Evolutionary conservation across 2,329 filamentous ascomycete species (phyloP), one percentile per base, ranked within the genome.

Genomic region (Ophiosphaerella herpotricha): DNA sequence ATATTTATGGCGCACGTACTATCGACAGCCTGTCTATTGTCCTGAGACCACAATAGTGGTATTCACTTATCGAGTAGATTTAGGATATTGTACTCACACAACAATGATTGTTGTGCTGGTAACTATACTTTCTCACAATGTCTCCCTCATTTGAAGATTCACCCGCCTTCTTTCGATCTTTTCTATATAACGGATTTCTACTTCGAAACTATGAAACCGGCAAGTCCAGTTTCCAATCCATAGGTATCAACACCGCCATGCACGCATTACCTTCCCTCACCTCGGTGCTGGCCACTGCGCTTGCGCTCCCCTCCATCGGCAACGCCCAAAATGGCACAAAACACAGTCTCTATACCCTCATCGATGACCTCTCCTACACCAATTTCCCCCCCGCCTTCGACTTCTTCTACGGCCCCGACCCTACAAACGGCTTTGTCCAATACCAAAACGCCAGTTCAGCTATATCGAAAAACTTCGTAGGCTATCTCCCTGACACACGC

Each of bases 331-430:
- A 35, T 12, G 26, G 23, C 18, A 41, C 13, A 36, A 29, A 29
- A 8, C 26, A 29, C 11, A 11, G 26, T 29, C 26, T 8, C 26
- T 71, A 70, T 49, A 53, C 46, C 2, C 59, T 69, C 21, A 62
- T 58, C 5, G 57, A 64, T 42, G 64, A 70, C 46, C 58, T 69
- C 6, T 60, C 60, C 8, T 60, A 65, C 53, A 53, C 54, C n/a
- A 67, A 67, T 43, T 71, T 73, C 58, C 71, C 72, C 54, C 21
- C 52, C 3, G 52, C 57, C 35, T 72, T 73, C 53, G 50, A 65
- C 36, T 66, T 69, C 58, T 73, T 59, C 61, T 55, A 53, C 31
- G 59, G 44, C 9, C 43, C 59, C 0, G 67, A 71, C 36, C 67
- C 67, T 7, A 71, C 67, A 1, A 24, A 62, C 1, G 67, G 68